phyloP scores from a whole-genome alignment of 2,329 filamentous ascomycete genomes.

The Orbilia quercus region DNA sequence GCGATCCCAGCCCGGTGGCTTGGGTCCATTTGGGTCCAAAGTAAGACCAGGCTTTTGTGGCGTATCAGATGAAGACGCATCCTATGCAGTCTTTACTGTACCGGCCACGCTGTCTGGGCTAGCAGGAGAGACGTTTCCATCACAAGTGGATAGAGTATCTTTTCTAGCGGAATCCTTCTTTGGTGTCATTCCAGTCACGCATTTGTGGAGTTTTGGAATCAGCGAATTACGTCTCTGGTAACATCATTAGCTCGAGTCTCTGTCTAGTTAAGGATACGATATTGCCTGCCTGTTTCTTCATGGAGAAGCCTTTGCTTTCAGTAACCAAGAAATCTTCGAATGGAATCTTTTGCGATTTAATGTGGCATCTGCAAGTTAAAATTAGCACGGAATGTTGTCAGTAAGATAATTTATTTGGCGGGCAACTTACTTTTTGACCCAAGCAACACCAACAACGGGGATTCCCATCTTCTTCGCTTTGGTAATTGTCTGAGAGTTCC shows the following conservation, averaged over 20 bases:
- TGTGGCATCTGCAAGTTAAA: conserved; percentile 9
- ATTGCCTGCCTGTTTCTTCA: conserved; percentile 24
- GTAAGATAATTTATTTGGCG: neutral
- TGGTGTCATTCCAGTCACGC: conserved; percentile 19
- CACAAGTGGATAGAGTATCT: neutral
- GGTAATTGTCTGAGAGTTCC: conserved; percentile 17
- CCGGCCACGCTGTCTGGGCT: neutral
- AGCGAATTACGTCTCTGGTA: conserved; percentile 38
- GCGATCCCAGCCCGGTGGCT: neutral
- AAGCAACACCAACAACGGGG: conserved; percentile 40
- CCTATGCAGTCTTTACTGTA: conserved; percentile 22
- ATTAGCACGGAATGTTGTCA: neutral
- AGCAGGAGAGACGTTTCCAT: neutral
- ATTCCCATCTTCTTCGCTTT: conserved; percentile 39
- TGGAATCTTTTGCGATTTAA: conserved; percentile 9
- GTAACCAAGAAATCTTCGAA: conserved; percentile 33
- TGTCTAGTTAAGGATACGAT: neutral
- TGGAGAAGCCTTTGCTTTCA: conserved; percentile 15
- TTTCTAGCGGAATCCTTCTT: conserved; percentile 10
- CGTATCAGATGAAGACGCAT: conserved; percentile 2
- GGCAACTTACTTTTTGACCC: conserved; percentile 45
- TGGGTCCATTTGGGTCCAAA: neutral
- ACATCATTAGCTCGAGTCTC: neutral
- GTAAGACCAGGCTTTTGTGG: neutral
- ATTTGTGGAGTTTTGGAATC: conserved; percentile 42